phyloP scores from a whole-genome alignment of 2,329 filamentous ascomycete species.

The Coniochaeta ligniaria region DNA sequence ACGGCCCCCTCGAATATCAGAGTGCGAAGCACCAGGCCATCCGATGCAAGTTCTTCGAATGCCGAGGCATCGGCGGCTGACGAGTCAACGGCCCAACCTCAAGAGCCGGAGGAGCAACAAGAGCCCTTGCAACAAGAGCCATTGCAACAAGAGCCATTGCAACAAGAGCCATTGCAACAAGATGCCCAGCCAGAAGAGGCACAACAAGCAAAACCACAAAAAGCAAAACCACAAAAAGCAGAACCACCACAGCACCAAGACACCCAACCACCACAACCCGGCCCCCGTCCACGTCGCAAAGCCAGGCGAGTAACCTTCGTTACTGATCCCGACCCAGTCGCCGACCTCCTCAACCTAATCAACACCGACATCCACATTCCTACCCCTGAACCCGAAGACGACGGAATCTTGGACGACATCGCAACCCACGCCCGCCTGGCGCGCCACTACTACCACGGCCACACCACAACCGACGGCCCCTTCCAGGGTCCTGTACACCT shows the following conservation, averaged over 20 bases:
- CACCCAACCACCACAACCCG: background rate
- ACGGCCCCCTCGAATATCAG: background rate
- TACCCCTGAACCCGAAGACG: background rate
- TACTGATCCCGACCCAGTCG: background rate
- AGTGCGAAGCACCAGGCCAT: background rate
- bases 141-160: background rate
- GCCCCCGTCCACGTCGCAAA: background rate
- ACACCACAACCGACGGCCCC: constrained; percentile 7
- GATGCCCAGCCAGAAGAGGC: too few relatives aligned
- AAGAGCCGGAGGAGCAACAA: background rate
- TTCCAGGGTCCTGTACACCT: constrained; percentile 1
- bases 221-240: background rate
- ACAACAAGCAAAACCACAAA: too few relatives aligned
- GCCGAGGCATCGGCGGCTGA: background rate
- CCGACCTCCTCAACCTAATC: background rate
- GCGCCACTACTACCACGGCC: constrained; percentile 5
- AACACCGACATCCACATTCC: background rate
- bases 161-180: too few relatives aligned
- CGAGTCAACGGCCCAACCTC: background rate
- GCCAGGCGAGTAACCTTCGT: background rate
- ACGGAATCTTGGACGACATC: background rate
- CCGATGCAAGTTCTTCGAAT: too few relatives aligned
- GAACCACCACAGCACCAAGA: background rate
- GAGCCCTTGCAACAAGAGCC: background rate
- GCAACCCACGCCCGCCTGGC: background rate